Conservation (phyloP, 2,329 filamentous ascomycete genomes). For the Hypoxylon sp. region DNA sequence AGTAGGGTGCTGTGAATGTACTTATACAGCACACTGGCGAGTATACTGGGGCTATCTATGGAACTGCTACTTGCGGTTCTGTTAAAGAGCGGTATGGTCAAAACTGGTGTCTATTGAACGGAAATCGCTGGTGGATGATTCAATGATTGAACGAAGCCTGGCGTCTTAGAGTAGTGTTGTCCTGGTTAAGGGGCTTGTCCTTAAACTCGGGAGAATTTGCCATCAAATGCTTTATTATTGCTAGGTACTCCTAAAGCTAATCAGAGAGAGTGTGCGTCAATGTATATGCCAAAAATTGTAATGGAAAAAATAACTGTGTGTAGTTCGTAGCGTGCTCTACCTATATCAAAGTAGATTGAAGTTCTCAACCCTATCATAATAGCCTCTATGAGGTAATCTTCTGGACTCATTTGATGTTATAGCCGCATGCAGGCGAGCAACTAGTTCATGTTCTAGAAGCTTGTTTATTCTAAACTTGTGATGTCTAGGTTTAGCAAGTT, state of each 20-base stretch:
- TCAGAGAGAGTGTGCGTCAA: background rate
- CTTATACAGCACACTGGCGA: background rate
- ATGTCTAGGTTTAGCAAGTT: background rate
- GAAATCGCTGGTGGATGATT: background rate
- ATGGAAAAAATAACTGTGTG: background rate
- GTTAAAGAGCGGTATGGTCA: background rate
- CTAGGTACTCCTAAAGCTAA: slow-evolving; percentile 1
- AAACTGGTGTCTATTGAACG: background rate
- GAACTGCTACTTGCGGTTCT: background rate
- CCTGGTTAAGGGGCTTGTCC: background rate
- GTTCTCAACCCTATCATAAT: background rate
- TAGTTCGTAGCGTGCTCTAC: background rate
- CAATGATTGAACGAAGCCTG: slow-evolving; percentile 20
- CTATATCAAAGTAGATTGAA: background rate
- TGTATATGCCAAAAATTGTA: slow-evolving; percentile 5
- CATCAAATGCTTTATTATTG: background rate
- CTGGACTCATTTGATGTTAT: background rate
- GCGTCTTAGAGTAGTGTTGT: background rate
- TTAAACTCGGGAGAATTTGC: background rate
- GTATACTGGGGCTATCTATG: slow-evolving; percentile 4
- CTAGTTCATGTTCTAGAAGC: background rate
- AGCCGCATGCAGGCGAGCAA: background rate
- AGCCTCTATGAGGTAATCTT: background rate
- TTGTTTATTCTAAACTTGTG: background rate
- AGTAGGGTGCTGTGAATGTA: slow-evolving; percentile 23